Evolutionary conservation across 352 stramenopile species (phyloP), one percentile per base, ranked within the genome.

Genomic region (Phytophthora macrochlamydospora): DNA sequence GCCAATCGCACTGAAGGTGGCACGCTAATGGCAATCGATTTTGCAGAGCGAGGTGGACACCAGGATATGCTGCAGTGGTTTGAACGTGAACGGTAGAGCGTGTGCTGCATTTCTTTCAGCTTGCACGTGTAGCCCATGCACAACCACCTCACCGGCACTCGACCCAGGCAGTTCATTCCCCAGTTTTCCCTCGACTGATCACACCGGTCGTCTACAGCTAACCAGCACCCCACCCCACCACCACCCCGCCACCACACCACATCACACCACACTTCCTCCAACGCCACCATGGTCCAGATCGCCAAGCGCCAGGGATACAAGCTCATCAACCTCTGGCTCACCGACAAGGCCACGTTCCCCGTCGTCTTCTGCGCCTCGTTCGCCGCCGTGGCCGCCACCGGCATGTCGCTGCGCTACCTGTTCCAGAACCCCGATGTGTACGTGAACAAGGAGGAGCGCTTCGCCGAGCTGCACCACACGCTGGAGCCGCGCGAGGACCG

Each of bases 371-470:
- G 79, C 65, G 71, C 71, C 12, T 31, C 35, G 3, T 65, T 69
- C 44, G 76, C 81, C 35, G 69, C 78, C 14, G 62, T 71, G 14
- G 68, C 63, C 28, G 80, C 68, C 42, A 70, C 64, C 33, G 53
- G 59, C 7, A 67, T 80, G 58, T 74, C 71, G 30, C 66, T 80
- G 51, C 76, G 75, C 49, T 83, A 82, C 68, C 58, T 84, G 32
- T 76, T 82, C 64, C 52, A 63, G 51, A 87, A 87, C 75, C 81
- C 79, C 51, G 81, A 88, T 56, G 81, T 87, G 65, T 86, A 83
- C 69, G 71, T 90, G 59, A 79, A 85, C 76, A 90, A 90, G 76
- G 70, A 87, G 29, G 63, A 78, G 51, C 81, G 81, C 42, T 71
- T 77, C 62, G 54, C 62, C 24, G 29, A 63, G 51, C 51, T 88